phyloP scores from a whole-genome alignment of 176 grass and related monocot species.

The Microstegium vimineum region DNA sequence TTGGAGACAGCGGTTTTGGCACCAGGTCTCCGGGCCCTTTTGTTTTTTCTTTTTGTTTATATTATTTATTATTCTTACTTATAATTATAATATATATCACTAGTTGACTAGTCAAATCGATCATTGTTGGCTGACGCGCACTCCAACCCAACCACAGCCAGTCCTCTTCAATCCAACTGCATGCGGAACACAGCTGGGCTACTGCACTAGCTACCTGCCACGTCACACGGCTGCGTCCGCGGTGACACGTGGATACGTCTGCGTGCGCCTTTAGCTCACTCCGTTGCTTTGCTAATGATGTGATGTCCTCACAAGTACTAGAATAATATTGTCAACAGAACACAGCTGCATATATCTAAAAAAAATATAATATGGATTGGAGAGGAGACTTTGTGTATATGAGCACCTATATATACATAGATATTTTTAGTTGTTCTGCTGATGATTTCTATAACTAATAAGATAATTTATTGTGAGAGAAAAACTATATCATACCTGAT shows the following conservation, averaged over 20 bases:
- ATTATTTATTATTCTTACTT: not conserved
- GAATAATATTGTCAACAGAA: not conserved
- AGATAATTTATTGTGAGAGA: too few relatives aligned
- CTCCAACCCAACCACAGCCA: not conserved
- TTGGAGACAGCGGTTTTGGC: not conserved
- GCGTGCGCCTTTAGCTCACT: not conserved
- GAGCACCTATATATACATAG: not conserved
- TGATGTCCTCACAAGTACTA: not conserved
- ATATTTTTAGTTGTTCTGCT: too few relatives aligned
- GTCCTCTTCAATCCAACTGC: not conserved
- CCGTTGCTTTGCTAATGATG: not conserved
- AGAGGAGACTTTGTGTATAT: not conserved
- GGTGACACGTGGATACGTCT: not conserved
- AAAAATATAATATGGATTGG: not conserved
- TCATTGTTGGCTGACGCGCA: not conserved
- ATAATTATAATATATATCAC: not conserved
- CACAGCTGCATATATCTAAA: too few relatives aligned
- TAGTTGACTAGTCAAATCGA: not conserved
- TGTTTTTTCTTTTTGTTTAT: not conserved
- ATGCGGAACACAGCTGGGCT: not conserved
- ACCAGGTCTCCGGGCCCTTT: not conserved
- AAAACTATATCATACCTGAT: too few relatives aligned
- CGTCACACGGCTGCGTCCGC: not conserved
- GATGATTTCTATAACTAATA: too few relatives aligned
- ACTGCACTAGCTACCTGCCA: not conserved